Base-by-base conservation (phyloP, 768 basidiomycete genomes). In the Leccinum subtestaceum region DNA sequence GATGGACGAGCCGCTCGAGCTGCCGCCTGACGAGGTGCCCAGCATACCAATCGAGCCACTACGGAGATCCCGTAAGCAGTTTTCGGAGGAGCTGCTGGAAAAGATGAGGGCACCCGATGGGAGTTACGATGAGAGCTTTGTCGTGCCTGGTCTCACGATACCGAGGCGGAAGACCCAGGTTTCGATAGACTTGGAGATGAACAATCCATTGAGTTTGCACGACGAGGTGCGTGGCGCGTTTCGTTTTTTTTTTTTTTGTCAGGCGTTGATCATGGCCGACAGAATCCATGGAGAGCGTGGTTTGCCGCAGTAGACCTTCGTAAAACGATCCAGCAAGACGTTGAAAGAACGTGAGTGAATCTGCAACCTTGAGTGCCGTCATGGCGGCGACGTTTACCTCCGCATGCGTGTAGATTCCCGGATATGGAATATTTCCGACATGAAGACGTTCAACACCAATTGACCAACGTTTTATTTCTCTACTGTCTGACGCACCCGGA, bases 211-310 rank as follows among this genome's bases (percentile, higher is more conserved):
- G 43, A 92, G 89, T 70, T 75, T 92, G 60, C 85, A 93, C 65
- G 81, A 86, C 57, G 85, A 91, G 79, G 88, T 89, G 56, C 50
- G 76, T 38, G 15, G 10, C 21, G 6, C 21, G 23, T 31, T 45
- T 48, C 10, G 4, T 5, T 43, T 27, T 25, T 38, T 43, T 27
- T 38, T 46, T 25, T 38, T 4, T 3, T 21, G 27, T 43, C 15
- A 2, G 21, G 17, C n/a, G 8, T 47, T 17, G 9, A 52, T 59
- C 53, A 60, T 47, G 11, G 4, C 21, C 48, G 12, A 63, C 50
- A 95, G 87, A 97, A 95, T 74, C 95, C 95, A 10, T 99, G 97
- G 97, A 89, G 86, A 65, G 84, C 86, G 50, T 98, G 94, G 93
- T 99, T 98, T 72, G 79, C 85, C 29, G 84, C 93, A 43, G 81